Conservation (phyloP, 345 rosid species). For the Dovyalis caffra region DNA sequence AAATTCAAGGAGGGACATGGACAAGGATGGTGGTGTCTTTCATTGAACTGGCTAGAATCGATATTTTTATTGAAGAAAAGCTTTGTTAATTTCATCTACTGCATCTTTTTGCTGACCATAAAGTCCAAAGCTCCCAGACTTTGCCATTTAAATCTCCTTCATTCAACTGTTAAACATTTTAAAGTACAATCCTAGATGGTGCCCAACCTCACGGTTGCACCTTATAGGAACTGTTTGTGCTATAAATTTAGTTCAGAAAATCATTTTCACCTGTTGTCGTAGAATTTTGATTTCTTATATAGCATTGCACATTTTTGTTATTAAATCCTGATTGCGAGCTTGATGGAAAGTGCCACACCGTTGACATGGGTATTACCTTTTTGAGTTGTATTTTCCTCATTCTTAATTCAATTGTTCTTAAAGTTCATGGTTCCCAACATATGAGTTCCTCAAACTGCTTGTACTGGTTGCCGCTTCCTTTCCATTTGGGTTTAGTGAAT, state of each 20-base stretch:
- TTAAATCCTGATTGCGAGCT: neutral
- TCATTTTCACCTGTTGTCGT: neutral
- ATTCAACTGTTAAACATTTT: neutral
- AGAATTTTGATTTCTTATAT: neutral
- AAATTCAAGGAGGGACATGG: neutral
- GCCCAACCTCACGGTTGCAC: neutral
- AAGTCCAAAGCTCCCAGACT: neutral
- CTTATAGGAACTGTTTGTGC: neutral
- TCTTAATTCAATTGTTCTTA: neutral
- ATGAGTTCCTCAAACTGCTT: neutral
- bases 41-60: neutral
- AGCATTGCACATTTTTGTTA: neutral
- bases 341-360: neutral
- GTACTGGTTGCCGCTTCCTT: neutral
- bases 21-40: neutral
- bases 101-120: neutral
- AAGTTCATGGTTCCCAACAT: neutral
- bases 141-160: neutral
- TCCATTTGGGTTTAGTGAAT: neutral
- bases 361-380: neutral
- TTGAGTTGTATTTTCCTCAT: neutral
- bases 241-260: neutral
- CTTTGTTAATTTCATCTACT: neutral
- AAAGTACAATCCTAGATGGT: neutral
- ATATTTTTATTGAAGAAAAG: neutral